Evolutionary conservation across 2,329 filamentous ascomycete species (phyloP).

Genomic region (Elsinoe perseae): DNA sequence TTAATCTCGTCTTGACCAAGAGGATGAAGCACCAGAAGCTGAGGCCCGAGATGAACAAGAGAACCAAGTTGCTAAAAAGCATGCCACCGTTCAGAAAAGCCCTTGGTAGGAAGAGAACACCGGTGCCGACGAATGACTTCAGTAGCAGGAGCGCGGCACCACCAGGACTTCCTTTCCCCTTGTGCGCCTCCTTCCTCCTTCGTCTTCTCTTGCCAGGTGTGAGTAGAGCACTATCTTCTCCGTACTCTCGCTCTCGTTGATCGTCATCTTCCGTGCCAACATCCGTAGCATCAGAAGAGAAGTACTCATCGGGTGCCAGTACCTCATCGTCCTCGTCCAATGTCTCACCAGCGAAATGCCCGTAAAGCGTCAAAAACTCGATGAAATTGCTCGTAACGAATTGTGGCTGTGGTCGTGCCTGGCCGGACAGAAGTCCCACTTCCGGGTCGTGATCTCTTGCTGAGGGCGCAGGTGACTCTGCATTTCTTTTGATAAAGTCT

Average conservation of each 20-base stretch:
- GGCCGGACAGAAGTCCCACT: constrained; percentile 21
- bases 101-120: constrained; percentile 83
- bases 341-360: constrained; percentile 95
- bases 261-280: constrained; percentile 37
- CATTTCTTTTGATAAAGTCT: constrained; percentile 74
- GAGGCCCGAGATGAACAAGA: constrained; percentile 74
- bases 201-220: constrained; percentile 60
- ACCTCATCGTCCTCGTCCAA: constrained; percentile 94
- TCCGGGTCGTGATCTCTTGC: constrained; percentile 17
- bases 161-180: constrained; percentile 68
- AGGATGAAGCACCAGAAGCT: constrained; percentile 98
- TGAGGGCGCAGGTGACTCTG: constrained; percentile 44
- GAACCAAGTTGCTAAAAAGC: constrained; percentile 87
- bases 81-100: constrained; percentile 96
- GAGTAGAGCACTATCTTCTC: constrained; percentile 79
- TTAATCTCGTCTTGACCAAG: constrained; percentile 76
- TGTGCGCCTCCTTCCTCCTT: constrained; percentile 66
- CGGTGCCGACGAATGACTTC: constrained; percentile 96
- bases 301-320: constrained; percentile 80
- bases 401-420: constrained; percentile 43
- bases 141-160: constrained; percentile 78
- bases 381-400: constrained; percentile 88
- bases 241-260: constrained; percentile 62
- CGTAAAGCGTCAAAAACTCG: constrained; percentile 90
- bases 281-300: constrained; percentile 67